Conservation (phyloP, 805 yeast species). For the Cyberlindnera mississippiensis region DNA sequence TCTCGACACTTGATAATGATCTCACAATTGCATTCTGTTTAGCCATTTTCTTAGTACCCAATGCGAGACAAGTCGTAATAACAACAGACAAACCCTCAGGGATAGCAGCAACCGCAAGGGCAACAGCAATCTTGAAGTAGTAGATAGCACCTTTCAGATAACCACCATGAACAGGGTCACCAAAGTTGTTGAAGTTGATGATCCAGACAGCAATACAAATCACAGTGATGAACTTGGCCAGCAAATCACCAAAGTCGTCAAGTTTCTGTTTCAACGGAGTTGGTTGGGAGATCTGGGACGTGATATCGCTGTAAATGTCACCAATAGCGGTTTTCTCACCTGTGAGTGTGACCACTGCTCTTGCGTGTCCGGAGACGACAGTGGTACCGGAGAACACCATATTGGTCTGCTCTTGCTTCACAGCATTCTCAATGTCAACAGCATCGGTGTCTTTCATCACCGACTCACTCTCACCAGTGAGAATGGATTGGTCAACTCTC, state of each 20-base stretch:
- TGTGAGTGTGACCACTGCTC: conserved; percentile 42
- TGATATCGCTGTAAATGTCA: conserved; percentile 40
- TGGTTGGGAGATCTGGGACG: conserved; percentile 36
- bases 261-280: conserved; percentile 37
- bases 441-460: conserved; percentile 33
- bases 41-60: conserved; percentile 48
- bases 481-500: conserved; percentile 42
- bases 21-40: conserved; percentile 45
- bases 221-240: conserved; percentile 41
- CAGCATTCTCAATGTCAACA: conserved; percentile 31
- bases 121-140: conserved; percentile 47
- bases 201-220: conserved; percentile 46
- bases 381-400: conserved; percentile 48
- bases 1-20: conserved; percentile 48
- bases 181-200: conserved; percentile 37
- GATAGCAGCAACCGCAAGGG: conserved; percentile 48
- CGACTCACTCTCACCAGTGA: conserved; percentile 45
- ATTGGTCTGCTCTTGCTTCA: conserved; percentile 35
- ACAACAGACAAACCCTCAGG: conserved; percentile 54
- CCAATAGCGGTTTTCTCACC: conserved; percentile 49
- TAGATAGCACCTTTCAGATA: conserved; percentile 42
- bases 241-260: conserved; percentile 35
- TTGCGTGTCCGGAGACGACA: conserved; percentile 40
- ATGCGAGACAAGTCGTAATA: conserved; percentile 46
- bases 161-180: conserved; percentile 42